phyloP scores from a whole-genome alignment of 495 filamentous ascomycete species.

The Penicillium antarcticum region DNA sequence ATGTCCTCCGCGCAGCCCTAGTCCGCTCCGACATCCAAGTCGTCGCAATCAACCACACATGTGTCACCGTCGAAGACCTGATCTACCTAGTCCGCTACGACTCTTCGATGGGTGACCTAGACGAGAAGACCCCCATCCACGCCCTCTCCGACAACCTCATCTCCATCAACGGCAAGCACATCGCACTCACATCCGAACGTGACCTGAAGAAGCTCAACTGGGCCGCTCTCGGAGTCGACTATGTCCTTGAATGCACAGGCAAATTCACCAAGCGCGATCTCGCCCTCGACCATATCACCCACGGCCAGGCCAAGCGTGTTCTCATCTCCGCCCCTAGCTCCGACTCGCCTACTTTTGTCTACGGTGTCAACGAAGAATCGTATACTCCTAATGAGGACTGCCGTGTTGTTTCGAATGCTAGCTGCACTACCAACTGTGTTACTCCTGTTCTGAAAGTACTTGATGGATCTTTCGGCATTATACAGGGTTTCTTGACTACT shows the following conservation, averaged over 20 bases:
- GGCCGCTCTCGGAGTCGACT: conserved; percentile 27
- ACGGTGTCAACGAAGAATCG: conserved; percentile 29
- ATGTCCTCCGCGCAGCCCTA: conserved; percentile 34
- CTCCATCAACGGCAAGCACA: conserved; percentile 21
- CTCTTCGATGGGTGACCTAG: conserved; percentile 30
- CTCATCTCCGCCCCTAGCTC: conserved; percentile 35
- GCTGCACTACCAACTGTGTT: conserved; percentile 37
- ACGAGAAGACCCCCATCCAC: conserved; percentile 25
- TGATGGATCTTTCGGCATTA: conserved; percentile 26
- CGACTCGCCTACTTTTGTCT: conserved; percentile 34
- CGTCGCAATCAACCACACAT: conserved; percentile 38
- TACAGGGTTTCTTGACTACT: conserved; percentile 33
- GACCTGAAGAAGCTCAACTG: conserved; percentile 35
- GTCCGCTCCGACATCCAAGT: conserved; percentile 29
- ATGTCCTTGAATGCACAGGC: conserved; percentile 35
- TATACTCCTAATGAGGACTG: conserved; percentile 24
- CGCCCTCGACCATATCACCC: conserved; percentile 28
- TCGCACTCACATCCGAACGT: conserved; percentile 33
- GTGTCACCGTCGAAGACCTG: conserved; percentile 29
- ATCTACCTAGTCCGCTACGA: conserved; percentile 40
- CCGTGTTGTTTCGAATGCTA: conserved; percentile 31
- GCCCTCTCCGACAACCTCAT: conserved; percentile 26
- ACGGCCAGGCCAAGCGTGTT: conserved; percentile 32
- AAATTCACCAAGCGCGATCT: conserved; percentile 35
- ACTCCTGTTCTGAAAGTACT: conserved; percentile 35